Base-by-base conservation (phyloP, 2,329 filamentous ascomycete species). In the Fulvia fulva region DNA sequence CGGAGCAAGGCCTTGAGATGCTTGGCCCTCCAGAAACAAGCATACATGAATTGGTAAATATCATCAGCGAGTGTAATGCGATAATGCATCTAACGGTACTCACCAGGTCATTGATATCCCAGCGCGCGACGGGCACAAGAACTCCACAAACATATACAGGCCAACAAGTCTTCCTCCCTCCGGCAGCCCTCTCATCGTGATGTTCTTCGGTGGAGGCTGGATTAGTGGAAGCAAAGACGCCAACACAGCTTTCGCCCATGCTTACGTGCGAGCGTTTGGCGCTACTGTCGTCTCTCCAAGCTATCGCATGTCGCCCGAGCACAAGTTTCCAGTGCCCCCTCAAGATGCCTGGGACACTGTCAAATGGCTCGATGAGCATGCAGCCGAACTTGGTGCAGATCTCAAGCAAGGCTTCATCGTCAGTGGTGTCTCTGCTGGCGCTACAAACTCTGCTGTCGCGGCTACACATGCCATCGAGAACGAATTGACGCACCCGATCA, bases 271-370 rank as follows among this genome's bases (percentile, higher is more conserved):
- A 44, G 50, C 60, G 5, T 60, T 62, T n/a, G 54, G 51, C 23
- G 59, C 59, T 19, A 52, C 49, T 1, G 46, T 51, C 19, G 50
- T 59, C 14, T 22, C 25, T 7, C 51, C 53, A n/a, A 25, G n/a
- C 30, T 78, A 78, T 58, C 70, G 76, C 63, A 71, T 80, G 14
- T 76, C 77, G 1, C 78, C 78, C 0, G 75, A 80, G 56, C 63
- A 77, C 61, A 71, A 73, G 8, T 81, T 80, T 59, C 78, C 78
- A 2, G 73, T 72, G 0, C 71, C 74, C 16, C 67, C 74, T 5
- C 63, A 77, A 30, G 78, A 81, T 61, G 70, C 70, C 12, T 80
- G 73, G 71, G 78, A 80, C 64, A 74, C 73, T 5, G 61, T 81
- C 44, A 65, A 76, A 68, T 63, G 60, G 58, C 28, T 51, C 14